Percentiles rank a stretch among this genome's conserved stretches.
These are phyloP conservation scores for Eucalyptus sp. DNA, from an alignment of 345 rosid genomes.

Conservation along the genomic window DNA sequence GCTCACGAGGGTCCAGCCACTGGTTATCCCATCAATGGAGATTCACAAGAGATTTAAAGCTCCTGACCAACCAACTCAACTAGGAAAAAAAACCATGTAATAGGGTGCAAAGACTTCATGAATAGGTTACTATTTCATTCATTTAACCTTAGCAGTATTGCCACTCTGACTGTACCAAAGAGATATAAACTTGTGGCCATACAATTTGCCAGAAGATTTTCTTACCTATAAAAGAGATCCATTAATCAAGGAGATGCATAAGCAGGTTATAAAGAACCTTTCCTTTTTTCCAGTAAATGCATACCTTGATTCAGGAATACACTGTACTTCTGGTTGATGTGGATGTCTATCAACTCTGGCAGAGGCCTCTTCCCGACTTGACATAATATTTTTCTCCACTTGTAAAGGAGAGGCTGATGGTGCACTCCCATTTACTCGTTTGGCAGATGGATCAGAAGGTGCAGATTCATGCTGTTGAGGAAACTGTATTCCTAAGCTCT, in stretches of 20 bases:
- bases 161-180: background rate
- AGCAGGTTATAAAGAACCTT: background rate
- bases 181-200: background rate
- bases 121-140: background rate
- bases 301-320: constrained; percentile 75
- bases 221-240: background rate
- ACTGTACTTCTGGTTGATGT: constrained; percentile 29
- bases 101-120: background rate
- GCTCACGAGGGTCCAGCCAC: background rate
- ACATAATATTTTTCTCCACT: constrained; percentile 26
- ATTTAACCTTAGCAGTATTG: background rate
- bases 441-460: constrained; percentile 13
- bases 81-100: background rate
- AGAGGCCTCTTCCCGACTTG: constrained; percentile 48
- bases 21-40: background rate
- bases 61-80: background rate
- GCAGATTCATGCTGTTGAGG: constrained; percentile 36
- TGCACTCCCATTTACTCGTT: constrained; percentile 3
- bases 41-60: background rate
- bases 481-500: constrained; percentile 84
- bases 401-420: constrained; percentile 18
- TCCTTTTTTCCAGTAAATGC: background rate
- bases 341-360: constrained; percentile 32
- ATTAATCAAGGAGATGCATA: background rate
- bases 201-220: background rate